These are phyloP conservation scores for Talaromyces wortmannii DNA, from an alignment of 495 filamentous ascomycete species.

Conservation along the genomic window DNA sequence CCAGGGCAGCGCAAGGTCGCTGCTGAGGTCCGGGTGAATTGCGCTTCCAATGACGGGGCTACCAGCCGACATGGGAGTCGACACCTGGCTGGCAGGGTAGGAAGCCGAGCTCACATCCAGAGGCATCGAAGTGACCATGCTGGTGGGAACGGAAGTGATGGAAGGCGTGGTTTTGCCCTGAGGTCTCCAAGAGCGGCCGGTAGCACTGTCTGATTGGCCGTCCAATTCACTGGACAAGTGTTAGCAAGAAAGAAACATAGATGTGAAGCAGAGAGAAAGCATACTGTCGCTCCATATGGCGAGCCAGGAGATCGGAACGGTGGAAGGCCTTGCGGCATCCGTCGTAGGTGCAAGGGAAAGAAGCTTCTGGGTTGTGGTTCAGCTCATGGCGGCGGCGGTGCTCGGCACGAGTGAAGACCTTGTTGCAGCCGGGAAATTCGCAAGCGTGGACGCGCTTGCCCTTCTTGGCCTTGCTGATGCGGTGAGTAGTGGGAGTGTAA, in stretches of 20 bases:
- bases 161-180: slow-evolving; percentile 14
- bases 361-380: slow-evolving; percentile 68
- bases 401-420: slow-evolving; percentile 81
- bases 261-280: not conserved
- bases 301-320: slow-evolving; percentile 67
- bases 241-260: not conserved
- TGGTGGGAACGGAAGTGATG: slow-evolving; percentile 15
- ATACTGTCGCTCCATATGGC: slow-evolving; percentile 63
- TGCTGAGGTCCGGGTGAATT: slow-evolving; percentile 33
- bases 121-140: slow-evolving; percentile 20
- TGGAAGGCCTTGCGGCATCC: slow-evolving; percentile 77
- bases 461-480: slow-evolving; percentile 78
- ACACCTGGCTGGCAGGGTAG: slow-evolving; percentile 20
- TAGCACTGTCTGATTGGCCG: slow-evolving; percentile 24
- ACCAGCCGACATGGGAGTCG: slow-evolving; percentile 37
- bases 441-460: slow-evolving; percentile 74
- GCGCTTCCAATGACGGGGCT: slow-evolving; percentile 31
- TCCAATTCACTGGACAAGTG: slow-evolving; percentile 27
- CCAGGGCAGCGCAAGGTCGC: slow-evolving; percentile 32
- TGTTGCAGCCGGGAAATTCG: slow-evolving; percentile 53
- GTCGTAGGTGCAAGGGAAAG: slow-evolving; percentile 57
- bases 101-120: slow-evolving; percentile 15
- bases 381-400: slow-evolving; percentile 83
- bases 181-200: slow-evolving; percentile 20
- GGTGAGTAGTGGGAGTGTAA: slow-evolving; percentile 66